Evolutionary conservation across 176 grass and related monocot species (phyloP), one percentile per base, ranked within the genome.

Genomic region (Bolboschoenus planiculmis): DNA sequence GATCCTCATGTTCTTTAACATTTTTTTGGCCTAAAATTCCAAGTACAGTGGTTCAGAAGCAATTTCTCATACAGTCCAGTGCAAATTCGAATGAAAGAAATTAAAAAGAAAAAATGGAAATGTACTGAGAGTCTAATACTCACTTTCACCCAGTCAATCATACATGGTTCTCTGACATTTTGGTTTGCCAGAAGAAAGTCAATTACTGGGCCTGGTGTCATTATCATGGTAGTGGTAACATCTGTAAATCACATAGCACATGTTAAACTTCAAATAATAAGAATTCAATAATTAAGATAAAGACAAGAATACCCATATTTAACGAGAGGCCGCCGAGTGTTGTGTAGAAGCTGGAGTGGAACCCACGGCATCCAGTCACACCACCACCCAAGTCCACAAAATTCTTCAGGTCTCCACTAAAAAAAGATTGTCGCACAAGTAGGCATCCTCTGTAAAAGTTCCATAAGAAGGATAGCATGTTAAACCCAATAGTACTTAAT

Each of bases 171-270:
- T 81, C 66, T 90, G 42, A 89, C 70, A 84, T 92, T 91, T 89
- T 97, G 92, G 66, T 97, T 97, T 86, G 85, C 78, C 74, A 91
- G 79, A 47, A 97, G 84, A 88, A 97, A 97, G 54, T 92, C 82
- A 79, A 94, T 14, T 83, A 92, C 95, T 23, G 95, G 95, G 81
- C 95, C 95, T 43, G 95, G 95, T 56, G 90, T 94, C 61, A 94
- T 83, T 83, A 94, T 92, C 95, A 94, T 92, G 42, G 95, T 94
- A 16, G 95, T 97, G 2, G 95, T 91, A 88, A 97, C 95, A 97
- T 97, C 95, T 97, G 88, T 26, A 47, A 27, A 47, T 47, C 42
- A 24, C 39, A 29, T 26, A n/a, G 64, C 68, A 68, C 5, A 73
- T 73, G 68, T 74, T 47, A 51, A 57, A 27, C 36, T 11, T 81